Evolutionary conservation across 495 filamentous ascomycete genomes (phyloP).

Genomic region (Clavariopsis aquatica): DNA sequence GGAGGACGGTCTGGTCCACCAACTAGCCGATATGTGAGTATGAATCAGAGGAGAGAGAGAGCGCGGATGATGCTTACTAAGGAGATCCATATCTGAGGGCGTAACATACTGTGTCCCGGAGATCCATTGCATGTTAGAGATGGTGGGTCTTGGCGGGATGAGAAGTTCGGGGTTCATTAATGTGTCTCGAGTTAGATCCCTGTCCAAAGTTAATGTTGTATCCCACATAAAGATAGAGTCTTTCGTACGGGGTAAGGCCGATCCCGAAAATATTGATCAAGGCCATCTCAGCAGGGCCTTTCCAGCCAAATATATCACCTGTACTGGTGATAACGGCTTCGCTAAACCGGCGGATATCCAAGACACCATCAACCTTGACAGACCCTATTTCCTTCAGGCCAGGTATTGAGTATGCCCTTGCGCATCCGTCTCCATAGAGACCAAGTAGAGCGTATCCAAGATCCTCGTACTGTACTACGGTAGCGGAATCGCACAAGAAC

Average conservation of each 20-base stretch:
- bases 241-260: no score
- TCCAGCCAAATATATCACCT: slow-evolving; percentile 84
- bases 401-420: slow-evolving; percentile 80
- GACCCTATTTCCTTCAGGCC: slow-evolving; percentile 82
- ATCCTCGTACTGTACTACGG: slow-evolving; percentile 69
- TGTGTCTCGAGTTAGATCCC: slow-evolving; percentile 61
- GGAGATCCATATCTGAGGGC: slow-evolving; percentile 82
- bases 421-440: slow-evolving; percentile 76
- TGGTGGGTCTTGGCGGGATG: slow-evolving; percentile 84
- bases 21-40: slow-evolving; percentile 49
- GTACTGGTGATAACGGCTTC: slow-evolving; percentile 69
- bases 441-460: slow-evolving; percentile 77
- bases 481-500: slow-evolving; percentile 73
- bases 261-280: slow-evolving; percentile 79
- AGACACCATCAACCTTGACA: slow-evolving; percentile 57
- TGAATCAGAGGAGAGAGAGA: not conserved
- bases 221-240: no score
- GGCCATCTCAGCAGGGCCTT: slow-evolving; percentile 81
- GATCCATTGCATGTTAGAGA: slow-evolving; percentile 94
- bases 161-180: slow-evolving; percentile 72
- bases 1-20: slow-evolving; percentile 85
- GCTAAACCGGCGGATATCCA: slow-evolving; percentile 71
- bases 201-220: slow-evolving; percentile 49
- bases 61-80: slow-evolving; percentile 60
- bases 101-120: slow-evolving; percentile 90